phyloP scores from a whole-genome alignment of 306 rosid species.

The Pueraria montana region DNA sequence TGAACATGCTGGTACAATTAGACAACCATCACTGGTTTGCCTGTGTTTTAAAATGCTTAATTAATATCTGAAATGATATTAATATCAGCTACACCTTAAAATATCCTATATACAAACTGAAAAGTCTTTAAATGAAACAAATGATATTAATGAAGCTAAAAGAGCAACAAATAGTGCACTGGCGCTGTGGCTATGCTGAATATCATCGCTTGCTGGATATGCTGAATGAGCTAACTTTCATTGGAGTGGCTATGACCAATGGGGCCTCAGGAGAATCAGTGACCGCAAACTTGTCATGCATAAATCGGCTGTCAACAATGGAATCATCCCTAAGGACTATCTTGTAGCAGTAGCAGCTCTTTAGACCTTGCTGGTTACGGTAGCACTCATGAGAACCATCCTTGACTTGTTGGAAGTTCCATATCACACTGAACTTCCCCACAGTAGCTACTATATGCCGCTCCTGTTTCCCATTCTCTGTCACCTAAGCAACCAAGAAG shows the following conservation, averaged over 20 bases:
- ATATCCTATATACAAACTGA: conserved; percentile 47
- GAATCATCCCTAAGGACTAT: conserved; percentile 96
- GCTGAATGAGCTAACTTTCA: conserved; percentile 99
- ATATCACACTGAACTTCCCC: conserved; percentile 96
- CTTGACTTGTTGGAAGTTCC: conserved; percentile 98
- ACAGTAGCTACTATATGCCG: conserved; percentile 97
- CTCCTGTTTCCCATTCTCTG: conserved; percentile 97
- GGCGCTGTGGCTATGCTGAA: no score
- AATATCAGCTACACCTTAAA: conserved; percentile 40
- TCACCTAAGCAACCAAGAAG: conserved; percentile 65
- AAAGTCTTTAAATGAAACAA: conserved; percentile 46
- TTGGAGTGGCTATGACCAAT: conserved; percentile 91
- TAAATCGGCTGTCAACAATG: conserved; percentile 94
- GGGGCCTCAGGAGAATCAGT: conserved; percentile 98
- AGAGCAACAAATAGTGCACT: conserved; percentile 42
- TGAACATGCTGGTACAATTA: conserved; percentile 46
- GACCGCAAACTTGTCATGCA: conserved; percentile 95
- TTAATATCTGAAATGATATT: background rate
- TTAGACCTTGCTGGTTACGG: conserved; percentile 85
- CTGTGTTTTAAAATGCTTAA: background rate
- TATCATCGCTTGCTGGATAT: conserved; percentile 79
- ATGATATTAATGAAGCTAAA: conserved; percentile 52
- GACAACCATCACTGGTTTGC: conserved; percentile 43
- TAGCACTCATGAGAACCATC: conserved; percentile 93
- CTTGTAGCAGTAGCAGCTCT: conserved; percentile 99